Evolutionary conservation across 2,329 filamentous ascomycete genomes (phyloP).

Genomic region (Fusarium oligoseptatum): DNA sequence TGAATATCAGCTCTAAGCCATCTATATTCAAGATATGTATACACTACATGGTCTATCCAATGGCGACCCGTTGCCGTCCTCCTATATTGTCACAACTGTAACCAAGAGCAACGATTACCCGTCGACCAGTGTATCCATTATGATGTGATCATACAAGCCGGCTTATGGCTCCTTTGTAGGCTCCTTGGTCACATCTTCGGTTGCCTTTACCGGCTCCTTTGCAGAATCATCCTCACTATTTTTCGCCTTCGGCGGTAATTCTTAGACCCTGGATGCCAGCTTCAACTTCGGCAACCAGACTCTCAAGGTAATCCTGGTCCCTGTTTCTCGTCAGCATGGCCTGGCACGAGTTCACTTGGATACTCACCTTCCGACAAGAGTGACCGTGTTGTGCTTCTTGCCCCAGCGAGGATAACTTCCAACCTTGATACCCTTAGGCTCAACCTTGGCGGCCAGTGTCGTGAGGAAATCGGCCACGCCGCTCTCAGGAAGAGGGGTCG

Average conservation of each 20-base stretch:
- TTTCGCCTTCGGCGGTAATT: conserved; percentile 75
- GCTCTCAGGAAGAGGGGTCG: conserved; percentile 90
- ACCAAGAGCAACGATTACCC: background rate
- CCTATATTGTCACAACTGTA: conserved; percentile 7
- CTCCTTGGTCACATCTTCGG: conserved; percentile 26
- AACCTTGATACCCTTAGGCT: conserved; percentile 85
- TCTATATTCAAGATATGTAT: conserved; percentile 1
- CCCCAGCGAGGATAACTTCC: conserved; percentile 96
- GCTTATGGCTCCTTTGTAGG: conserved; percentile 29
- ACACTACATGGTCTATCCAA: conserved; percentile 20
- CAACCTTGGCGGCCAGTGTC: conserved; percentile 79
- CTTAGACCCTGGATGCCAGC: conserved; percentile 79
- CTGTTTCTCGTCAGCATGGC: conserved; percentile 53
- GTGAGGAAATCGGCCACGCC: conserved; percentile 86
- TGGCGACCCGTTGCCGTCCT: conserved; percentile 2
- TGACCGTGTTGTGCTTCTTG: conserved; percentile 89
- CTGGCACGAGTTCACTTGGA: conserved; percentile 32
- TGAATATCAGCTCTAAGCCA: conserved; percentile 3
- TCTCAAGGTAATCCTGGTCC: conserved; percentile 83
- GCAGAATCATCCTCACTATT: conserved; percentile 70
- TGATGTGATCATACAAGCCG: background rate
- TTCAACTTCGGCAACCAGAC: conserved; percentile 82
- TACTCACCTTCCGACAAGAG: conserved; percentile 76
- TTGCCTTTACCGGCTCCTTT: conserved; percentile 28
- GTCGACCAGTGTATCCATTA: background rate